Base-by-base conservation (phyloP, 2,329 filamentous ascomycete genomes). In the Metarhizium anisopliae region DNA sequence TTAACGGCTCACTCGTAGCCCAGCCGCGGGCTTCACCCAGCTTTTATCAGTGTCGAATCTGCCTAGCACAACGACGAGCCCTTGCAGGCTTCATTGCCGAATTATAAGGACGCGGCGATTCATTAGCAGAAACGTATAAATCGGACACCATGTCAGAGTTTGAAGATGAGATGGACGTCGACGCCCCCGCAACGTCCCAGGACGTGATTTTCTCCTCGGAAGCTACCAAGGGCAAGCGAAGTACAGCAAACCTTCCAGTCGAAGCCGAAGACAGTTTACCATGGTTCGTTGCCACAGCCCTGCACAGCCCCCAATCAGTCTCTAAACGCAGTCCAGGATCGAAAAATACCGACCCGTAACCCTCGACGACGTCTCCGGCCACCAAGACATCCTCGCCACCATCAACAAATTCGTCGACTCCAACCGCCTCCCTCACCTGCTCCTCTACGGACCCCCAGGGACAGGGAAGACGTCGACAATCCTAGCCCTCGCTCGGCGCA, bases 391-490 rank as follows among this genome's bases (percentile, higher is more conserved):
- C 67, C 84, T 99, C 60, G 86, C 92, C 4, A 99, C 94, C 2
- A 95, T 99, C 75, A 96, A 96, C 79, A 94, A 92, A 70, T 99
- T 99, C 66, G 84, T 99, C 68, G 92, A 97, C 68, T 83, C 89
- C 56, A 97, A 99, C 74, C 84, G 92, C 63, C 80, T 99, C 54
- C 94, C 94, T 7, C 94, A 99, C 76, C 86, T 99, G 45, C 86
- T 99, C 16, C 87, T 99, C 59, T 99, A 99, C 68, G 94, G 94
- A 0, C 94, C 94, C 5, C 94, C 94, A 0, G 94, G 94, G 58
- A 99, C 94, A 0, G 94, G 94, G 64, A 99, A 99, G 76, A 99
- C 94, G 0, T 97, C 93, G 6, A 99, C 94, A 2, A 89, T 97
- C 59, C 83, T 99, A 45, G 94, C 94, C 0, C 85, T 99, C 47